Base-by-base conservation (phyloP, 2,329 filamentous ascomycete genomes). In the Lecanicillium sp. region DNA sequence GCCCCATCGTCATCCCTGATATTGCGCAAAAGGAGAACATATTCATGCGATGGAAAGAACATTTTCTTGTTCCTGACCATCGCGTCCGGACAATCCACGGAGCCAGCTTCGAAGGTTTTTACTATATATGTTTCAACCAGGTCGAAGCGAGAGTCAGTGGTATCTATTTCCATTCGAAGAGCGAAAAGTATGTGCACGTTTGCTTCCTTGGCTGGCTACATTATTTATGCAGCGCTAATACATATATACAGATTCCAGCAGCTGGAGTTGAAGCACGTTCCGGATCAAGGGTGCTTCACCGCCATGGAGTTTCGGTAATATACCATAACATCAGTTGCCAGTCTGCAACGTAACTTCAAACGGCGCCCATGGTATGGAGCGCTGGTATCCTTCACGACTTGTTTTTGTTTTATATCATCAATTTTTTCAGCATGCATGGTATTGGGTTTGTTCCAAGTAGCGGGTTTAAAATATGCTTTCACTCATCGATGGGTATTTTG, bases 41-140 rank as follows among this genome's bases (percentile, higher is more conserved):
- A 26, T 98, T 96, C 62, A 98, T 98, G 93, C 83, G 93, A 52
- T 98, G 93, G 93, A 98, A 98, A 67, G 93, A 98, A 62, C 90
- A 95, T 60, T 98, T 98, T 60, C 73, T 98, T 1, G 93, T 98
- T 1, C 93, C 93, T 2, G 90, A 98, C 60, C 93, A 98, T 64
- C 81, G 87, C 14, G 90, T 97, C 17, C 80, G 85, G 52, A 94
- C 87, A 10, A 95, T 98, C 52, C 87, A 83, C 27, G 93, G 93
- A 15, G 93, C 93, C 7, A 97, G 91, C 61, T 98, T 97, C 52
- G 93, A 98, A 62, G 93, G 93, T 0, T 98, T 98, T 64, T 98
- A 97, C 65, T 98, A 98, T 62, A 97, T 98, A 56, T 96, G 90
- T 70, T 97, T 97, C 72, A 95, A 97, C 66, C 91, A 97, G 67